Conservation (phyloP, 768 basidiomycete species). For the Amanita brunnescens region DNA sequence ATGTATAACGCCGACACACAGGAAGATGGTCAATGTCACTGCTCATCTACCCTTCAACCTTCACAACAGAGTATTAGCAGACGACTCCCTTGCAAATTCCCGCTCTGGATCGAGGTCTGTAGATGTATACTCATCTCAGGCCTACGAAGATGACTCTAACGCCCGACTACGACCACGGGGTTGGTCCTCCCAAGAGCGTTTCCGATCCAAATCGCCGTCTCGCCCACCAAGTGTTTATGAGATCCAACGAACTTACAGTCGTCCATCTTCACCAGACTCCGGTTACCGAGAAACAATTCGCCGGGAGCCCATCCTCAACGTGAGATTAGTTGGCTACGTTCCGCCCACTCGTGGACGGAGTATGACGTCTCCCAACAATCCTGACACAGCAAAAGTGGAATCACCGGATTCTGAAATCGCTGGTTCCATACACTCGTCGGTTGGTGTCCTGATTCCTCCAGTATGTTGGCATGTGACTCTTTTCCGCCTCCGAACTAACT, state of each 20-base stretch:
- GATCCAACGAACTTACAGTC: constrained; percentile 1
- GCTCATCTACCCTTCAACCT: constrained; percentile 55
- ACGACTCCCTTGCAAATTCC: constrained; percentile 20
- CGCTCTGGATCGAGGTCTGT: constrained; percentile 19
- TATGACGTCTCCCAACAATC: constrained; percentile 3
- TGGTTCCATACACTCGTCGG: neutral
- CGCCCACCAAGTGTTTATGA: constrained; percentile 5
- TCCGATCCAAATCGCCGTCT: constrained; percentile 7
- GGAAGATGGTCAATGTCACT: constrained; percentile 66
- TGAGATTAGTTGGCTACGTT: constrained; percentile 21
- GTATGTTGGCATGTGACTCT: neutral
- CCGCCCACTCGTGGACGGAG: constrained; percentile 15
- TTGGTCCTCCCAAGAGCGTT: constrained; percentile 8
- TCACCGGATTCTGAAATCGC: neutral
- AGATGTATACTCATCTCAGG: constrained; percentile 14
- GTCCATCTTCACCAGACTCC: constrained; percentile 8
- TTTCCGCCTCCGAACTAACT: neutral
- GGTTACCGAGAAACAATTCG: constrained; percentile 12
- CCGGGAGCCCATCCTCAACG: constrained; percentile 22
- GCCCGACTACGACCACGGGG: constrained; percentile 12
- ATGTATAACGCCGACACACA: constrained; percentile 16
- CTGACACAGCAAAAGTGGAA: constrained; percentile 6
- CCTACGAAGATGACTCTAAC: constrained; percentile 13
- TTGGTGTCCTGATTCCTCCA: constrained; percentile 4
- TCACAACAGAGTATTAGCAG: constrained; percentile 26